Evolutionary conservation across 345 rosid species (phyloP).

Genomic region (Dipteronia dyeriana): DNA sequence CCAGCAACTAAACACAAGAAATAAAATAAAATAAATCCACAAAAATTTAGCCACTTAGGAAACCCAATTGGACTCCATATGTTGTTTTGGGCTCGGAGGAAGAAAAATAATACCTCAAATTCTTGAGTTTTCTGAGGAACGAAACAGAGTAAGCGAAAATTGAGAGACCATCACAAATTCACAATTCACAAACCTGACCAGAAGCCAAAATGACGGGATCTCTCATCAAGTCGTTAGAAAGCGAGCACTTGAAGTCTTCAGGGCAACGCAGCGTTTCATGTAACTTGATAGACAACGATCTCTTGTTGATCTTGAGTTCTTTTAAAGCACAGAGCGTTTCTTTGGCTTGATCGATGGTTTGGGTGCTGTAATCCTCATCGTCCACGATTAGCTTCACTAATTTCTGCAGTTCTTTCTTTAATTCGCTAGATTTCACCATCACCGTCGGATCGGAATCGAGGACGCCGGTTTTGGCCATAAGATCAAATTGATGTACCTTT

Average conservation of each 20-base stretch:
- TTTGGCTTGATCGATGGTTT: slow-evolving; percentile 66
- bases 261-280: slow-evolving; percentile 58
- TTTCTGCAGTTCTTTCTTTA: slow-evolving; percentile 71
- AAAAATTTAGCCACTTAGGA: neutral
- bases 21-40: too few species aligned
- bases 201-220: slow-evolving; percentile 92
- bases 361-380: slow-evolving; percentile 58
- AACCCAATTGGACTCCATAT: too few species aligned
- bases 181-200: slow-evolving; percentile 57
- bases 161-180: neutral
- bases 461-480: slow-evolving; percentile 68
- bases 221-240: slow-evolving; percentile 85
- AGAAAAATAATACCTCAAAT: too few species aligned
- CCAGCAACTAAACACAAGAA: slow-evolving; percentile 14
- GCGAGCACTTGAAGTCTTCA: slow-evolving; percentile 79
- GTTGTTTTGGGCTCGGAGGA: neutral
- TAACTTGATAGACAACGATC: slow-evolving; percentile 50
- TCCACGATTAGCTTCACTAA: slow-evolving; percentile 63
- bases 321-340: slow-evolving; percentile 54
- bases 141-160: neutral
- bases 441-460: slow-evolving; percentile 66
- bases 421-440: slow-evolving; percentile 57
- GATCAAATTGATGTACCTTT: neutral
- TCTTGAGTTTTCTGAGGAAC: neutral
- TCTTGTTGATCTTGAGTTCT: slow-evolving; percentile 54